These are phyloP conservation scores for Solanum hybrid DNA, from an alignment of 305 asterid species.

Conservation along the genomic window DNA sequence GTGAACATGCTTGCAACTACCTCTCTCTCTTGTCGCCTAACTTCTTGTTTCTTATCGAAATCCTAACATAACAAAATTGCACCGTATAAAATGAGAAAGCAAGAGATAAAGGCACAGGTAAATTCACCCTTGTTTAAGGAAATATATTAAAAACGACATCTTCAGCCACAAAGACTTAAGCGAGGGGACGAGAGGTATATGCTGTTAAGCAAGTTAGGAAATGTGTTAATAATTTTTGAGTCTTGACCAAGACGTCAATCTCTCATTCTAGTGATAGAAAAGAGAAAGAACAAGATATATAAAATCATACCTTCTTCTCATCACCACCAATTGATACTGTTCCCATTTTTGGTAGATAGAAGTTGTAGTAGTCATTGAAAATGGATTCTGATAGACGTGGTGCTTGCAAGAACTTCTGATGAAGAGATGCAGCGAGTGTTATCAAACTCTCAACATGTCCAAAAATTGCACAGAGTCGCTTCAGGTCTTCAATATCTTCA, in stretches of 20 bases:
- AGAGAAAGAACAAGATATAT: neutral
- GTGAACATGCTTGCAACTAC: conserved; percentile 53
- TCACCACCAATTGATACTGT: conserved; percentile 33
- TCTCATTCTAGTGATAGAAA: neutral
- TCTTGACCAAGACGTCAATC: neutral
- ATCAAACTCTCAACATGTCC: conserved; percentile 70
- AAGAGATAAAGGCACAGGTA: neutral
- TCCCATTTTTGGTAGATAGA: conserved; percentile 67
- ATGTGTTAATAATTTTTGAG: neutral
- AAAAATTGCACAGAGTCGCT: conserved; percentile 55
- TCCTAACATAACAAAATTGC: conserved; percentile 23
- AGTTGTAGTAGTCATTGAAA: conserved; percentile 54
- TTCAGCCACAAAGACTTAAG: neutral
- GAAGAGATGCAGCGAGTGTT: conserved; percentile 67
- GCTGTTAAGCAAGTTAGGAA: neutral
- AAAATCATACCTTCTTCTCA: conserved; percentile 35
- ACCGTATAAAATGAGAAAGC: neutral
- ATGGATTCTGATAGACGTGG: conserved; percentile 63
- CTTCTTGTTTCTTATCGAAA: conserved; percentile 41
- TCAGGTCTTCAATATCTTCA: conserved; percentile 58
- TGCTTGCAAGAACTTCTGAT: conserved; percentile 61
- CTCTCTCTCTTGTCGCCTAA: conserved; percentile 45
- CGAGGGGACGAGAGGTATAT: neutral
- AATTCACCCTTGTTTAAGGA: neutral
- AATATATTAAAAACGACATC: neutral